Base-by-base conservation (phyloP, 495 filamentous ascomycete species). In the Xylaria cubensis region DNA sequence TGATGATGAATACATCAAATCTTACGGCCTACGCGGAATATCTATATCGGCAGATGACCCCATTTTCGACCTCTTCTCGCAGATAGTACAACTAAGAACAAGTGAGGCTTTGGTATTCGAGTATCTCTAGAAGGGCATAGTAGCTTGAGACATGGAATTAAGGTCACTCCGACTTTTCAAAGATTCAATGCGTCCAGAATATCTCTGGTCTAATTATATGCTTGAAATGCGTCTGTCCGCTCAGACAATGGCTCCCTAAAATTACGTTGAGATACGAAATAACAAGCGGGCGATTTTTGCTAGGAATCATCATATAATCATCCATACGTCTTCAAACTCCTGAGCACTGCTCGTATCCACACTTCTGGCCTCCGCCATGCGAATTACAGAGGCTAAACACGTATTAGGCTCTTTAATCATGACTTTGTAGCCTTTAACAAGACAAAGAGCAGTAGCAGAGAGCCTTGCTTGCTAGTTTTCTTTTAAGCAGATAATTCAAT, bases 51-150 rank as follows among this genome's bases (percentile, higher is more conserved):
- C 42, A 13, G 70, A 72, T 4, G 64, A 72, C 29, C 70, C 70
- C 3, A 53, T 67, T 4, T 39, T 72, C 3, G 62, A 67, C 24
- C 74, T 92, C 0, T 88, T 92, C 71, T 75, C 82, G 34, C 68
- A 80, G 34, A 92, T 93, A 61, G 87, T 92, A 13, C 80, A 80
- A 29, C 82, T 93, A 26, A 78, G 79, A 19, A 85, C 87, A 0
- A 92, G 92, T 0, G 89, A 94, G 74, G 90, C 89, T 2, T 77
- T 93, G 24, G 65, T 93, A 7, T 93, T 93, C 73, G 85, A 24
- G 75, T 90, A 12, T 75, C 81, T 7, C 74, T 86, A 9, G 51
- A 74, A 71, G 76, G 63, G 73, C 48, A 41, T 26, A 12, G 13
- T 21, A 19, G 19, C 1, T 2, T 2, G 34, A 21, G 15, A 21